phyloP scores from a whole-genome alignment of 371 early-diverging fungal genomes.

The Mortierella sp. region DNA sequence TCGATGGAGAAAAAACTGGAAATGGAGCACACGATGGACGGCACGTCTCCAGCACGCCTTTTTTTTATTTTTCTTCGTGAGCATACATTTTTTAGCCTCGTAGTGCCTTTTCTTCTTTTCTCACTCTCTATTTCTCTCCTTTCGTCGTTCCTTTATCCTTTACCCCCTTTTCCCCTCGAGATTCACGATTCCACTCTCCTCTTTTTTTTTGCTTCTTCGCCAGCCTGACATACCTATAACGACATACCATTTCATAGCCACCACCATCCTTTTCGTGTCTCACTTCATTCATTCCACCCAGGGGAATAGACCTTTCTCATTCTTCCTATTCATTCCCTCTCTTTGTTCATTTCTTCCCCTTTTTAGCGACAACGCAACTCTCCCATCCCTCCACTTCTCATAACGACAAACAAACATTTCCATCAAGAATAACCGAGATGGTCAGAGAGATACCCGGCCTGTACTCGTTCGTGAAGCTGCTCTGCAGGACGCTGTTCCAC shows the following conservation, averaged over 20 bases:
- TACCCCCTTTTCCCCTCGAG: not conserved
- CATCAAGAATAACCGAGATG: slow-evolving; percentile 5
- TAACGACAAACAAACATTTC: not conserved
- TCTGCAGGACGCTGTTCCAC: slow-evolving; percentile 53
- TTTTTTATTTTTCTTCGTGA: not conserved
- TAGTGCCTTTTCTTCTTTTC: not conserved
- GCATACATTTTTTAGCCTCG: not conserved
- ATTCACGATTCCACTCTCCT: not conserved
- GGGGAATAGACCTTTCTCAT: too few relatives aligned
- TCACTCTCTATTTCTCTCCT: not conserved
- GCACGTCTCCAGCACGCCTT: not conserved
- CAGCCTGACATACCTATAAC: not conserved
- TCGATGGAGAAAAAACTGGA: not conserved
- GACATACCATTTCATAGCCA: not conserved
- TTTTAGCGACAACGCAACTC: too few relatives aligned
- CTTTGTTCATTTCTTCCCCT: too few relatives aligned
- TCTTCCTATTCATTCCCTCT: too few relatives aligned
- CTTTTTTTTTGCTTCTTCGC: not conserved
- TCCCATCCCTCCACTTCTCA: not conserved
- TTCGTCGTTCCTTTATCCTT: not conserved
- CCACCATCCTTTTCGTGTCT: not conserved
- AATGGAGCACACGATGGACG: not conserved
- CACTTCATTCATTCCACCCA: not conserved
- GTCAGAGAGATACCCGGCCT: slow-evolving; percentile 49
- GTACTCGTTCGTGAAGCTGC: slow-evolving; percentile 49